Conservation (phyloP, 2,329 filamentous ascomycete species). For the Colletotrichum siamense region DNA sequence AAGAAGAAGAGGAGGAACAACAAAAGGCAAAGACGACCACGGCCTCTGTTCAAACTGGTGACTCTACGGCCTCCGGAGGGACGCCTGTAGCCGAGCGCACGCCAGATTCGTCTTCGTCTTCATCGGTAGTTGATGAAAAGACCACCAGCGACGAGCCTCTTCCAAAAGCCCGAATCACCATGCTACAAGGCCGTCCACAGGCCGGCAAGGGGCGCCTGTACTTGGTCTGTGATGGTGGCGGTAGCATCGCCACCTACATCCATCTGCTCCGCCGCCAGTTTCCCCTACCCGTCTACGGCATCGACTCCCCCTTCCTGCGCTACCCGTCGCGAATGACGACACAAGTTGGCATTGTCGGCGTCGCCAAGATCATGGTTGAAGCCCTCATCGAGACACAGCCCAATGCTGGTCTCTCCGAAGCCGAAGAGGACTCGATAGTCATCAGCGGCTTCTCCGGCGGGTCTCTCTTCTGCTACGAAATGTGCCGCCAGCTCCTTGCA, state of each 20-base stretch:
- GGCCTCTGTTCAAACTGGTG: background rate
- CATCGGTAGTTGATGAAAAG: background rate
- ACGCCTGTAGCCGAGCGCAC: background rate
- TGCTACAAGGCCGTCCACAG: background rate
- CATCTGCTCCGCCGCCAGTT: background rate
- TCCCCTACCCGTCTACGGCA: background rate
- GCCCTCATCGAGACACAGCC: background rate
- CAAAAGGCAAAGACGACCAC: background rate
- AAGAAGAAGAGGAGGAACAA: background rate
- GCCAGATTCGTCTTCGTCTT: background rate
- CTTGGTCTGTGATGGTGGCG: background rate
- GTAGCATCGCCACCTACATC: background rate
- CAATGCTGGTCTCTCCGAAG: background rate
- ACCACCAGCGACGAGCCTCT: background rate
- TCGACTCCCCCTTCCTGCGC: background rate
- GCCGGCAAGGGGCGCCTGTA: background rate
- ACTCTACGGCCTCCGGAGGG: background rate
- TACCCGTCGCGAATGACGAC: background rate
- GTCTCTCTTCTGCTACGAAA: background rate
- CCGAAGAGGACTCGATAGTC: background rate
- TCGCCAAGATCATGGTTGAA: background rate
- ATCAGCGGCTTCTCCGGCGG: background rate
- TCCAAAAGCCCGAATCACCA: background rate
- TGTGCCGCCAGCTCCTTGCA: background rate
- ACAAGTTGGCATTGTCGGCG: background rate